Evolutionary conservation across 306 rosid genomes (phyloP).

Genomic region (Malus fusca): DNA sequence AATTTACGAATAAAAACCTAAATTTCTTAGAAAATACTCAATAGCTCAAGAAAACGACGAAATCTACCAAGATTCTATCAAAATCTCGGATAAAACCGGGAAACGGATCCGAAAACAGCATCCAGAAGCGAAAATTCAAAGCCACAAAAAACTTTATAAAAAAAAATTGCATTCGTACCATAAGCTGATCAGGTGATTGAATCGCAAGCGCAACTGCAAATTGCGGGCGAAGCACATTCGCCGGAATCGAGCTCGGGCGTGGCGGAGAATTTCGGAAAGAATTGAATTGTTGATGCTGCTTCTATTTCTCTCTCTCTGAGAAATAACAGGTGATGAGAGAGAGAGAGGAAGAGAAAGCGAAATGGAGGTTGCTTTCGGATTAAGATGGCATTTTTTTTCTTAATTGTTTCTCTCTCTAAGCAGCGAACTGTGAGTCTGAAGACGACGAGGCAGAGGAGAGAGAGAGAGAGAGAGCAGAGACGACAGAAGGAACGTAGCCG

Average conservation of each 20-base stretch:
- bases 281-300: background rate
- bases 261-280: background rate
- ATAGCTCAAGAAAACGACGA: constrained; percentile 10
- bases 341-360: constrained; percentile 2
- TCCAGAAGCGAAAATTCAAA: constrained; percentile 3
- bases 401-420: constrained; percentile 13
- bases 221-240: constrained; percentile 1
- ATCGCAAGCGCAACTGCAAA: background rate
- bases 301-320: background rate
- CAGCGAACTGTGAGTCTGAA: constrained; percentile 6
- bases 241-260: background rate
- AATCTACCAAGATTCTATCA: constrained; percentile 13
- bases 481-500: background rate
- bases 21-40: background rate
- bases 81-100: background rate
- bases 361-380: constrained; percentile 24
- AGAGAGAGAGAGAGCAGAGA: background rate
- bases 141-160: background rate
- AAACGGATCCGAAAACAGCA: constrained; percentile 5
- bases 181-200: constrained; percentile 20
- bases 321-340: background rate
- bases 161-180: background rate
- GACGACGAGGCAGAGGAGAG: constrained; percentile 5
- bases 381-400: constrained; percentile 23
- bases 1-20: background rate